These are phyloP conservation scores for Fusarium sp. DNA, from an alignment of 2,329 filamentous ascomycete species.

Conservation along the genomic window DNA sequence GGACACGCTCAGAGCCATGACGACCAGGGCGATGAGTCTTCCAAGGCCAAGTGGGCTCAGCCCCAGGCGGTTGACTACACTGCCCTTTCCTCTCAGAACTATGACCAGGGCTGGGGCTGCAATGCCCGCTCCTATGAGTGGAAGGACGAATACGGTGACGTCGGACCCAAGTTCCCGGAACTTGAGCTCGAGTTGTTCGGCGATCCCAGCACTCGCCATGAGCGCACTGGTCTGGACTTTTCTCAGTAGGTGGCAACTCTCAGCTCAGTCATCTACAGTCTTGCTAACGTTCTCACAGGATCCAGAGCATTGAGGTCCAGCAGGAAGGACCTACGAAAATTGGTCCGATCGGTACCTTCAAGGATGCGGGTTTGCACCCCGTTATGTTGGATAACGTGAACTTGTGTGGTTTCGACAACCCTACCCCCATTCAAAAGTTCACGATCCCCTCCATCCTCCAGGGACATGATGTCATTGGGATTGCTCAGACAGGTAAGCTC, in stretches of 20 bases:
- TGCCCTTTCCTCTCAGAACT: conserved; percentile 32
- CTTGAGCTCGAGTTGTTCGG: conserved; percentile 85
- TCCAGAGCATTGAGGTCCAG: conserved; percentile 64
- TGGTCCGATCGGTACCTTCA: conserved; percentile 68
- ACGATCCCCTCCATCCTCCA: conserved; percentile 82
- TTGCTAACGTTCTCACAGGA: conserved; percentile 56
- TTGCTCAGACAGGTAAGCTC: conserved; percentile 88
- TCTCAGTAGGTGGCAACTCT: conserved; percentile 62
- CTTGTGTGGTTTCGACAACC: conserved; percentile 75
- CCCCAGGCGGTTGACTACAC: conserved; percentile 63
- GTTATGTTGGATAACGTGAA: conserved; percentile 82
- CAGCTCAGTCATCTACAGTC: not conserved
- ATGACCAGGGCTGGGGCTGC: conserved; percentile 57
- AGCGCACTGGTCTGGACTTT: conserved; percentile 71
- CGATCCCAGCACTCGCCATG: conserved; percentile 60
- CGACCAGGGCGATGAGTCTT: conserved; percentile 51
- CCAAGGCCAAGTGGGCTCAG: conserved; percentile 58
- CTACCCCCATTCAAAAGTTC: conserved; percentile 91
- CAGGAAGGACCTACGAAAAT: conserved; percentile 70
- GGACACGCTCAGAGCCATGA: not conserved
- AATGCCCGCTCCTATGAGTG: conserved; percentile 82
- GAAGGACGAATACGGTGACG: conserved; percentile 86
- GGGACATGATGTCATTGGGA: conserved; percentile 85
- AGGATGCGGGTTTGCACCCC: conserved; percentile 86
- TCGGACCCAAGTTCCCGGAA: conserved; percentile 77